A percentile compares a stretch with the other conserved stretches of the same genome.
Evolutionary conservation across 768 basidiomycete species (phyloP).

Genomic region (Coprinopsis strossmayeri): DNA sequence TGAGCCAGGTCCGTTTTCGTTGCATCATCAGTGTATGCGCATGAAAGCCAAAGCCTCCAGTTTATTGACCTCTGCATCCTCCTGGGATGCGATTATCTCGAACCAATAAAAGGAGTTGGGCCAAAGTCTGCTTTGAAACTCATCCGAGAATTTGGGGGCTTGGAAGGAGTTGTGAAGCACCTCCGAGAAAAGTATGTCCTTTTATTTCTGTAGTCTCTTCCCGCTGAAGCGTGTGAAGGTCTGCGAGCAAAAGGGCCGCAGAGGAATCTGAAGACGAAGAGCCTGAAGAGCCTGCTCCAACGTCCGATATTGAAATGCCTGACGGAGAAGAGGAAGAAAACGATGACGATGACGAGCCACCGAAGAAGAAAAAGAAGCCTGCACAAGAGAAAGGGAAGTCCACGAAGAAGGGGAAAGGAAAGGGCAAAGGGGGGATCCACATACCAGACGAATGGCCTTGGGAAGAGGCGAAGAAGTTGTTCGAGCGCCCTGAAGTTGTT

Average conservation of each 20-base stretch:
- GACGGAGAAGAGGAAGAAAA: conserved; percentile 23
- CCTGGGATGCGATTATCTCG: conserved; percentile 96
- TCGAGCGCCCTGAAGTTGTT: conserved; percentile 83
- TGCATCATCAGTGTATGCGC: too few species aligned
- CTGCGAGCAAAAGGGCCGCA: conserved; percentile 36
- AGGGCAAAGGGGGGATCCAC: conserved; percentile 69
- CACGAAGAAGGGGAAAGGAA: conserved; percentile 42
- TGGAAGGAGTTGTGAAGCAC: conserved; percentile 70
- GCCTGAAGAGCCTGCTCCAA: conserved; percentile 34
- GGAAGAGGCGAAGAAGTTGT: conserved; percentile 90
- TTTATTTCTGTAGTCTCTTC: neutral
- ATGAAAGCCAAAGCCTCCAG: too few species aligned
- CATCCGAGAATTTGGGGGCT: conserved; percentile 70
- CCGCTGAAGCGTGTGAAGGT: conserved; percentile 23
- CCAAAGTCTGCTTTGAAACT: conserved; percentile 95
- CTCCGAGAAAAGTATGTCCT: conserved; percentile 64
- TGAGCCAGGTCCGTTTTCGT: conserved; percentile 62
- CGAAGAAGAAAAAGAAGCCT: conserved; percentile 35
- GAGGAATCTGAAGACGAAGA: conserved; percentile 25
- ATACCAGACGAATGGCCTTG: conserved; percentile 97
- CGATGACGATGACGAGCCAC: conserved; percentile 16
- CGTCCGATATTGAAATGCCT: conserved; percentile 39
- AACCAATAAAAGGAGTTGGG: conserved; percentile 96
- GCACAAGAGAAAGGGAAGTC: conserved; percentile 19
- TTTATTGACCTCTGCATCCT: conserved; percentile 96